Base-by-base conservation (phyloP, 2,329 filamentous ascomycete species). In the Tolypocladium sp. region DNA sequence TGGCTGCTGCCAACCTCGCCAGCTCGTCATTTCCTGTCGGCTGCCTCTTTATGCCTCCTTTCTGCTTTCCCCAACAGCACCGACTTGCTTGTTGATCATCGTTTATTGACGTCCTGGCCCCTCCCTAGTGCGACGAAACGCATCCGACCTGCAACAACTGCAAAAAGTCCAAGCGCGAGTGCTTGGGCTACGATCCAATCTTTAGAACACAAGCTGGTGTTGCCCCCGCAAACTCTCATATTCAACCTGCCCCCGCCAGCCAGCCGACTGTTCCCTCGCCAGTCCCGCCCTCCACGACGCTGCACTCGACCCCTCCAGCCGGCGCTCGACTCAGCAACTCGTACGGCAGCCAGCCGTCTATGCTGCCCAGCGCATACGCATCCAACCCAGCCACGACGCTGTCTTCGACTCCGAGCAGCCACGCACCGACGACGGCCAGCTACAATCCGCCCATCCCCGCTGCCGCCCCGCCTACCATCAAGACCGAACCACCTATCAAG, bases 61-160 rank as follows among this genome's bases (percentile, higher is more conserved):
- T 35, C 20, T 17, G 49, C 49, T 52, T 22, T 9, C 22, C 27
- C 17, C 17, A 10, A n/a, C 10, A 10, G 30, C 49, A 35, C 30
- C 30, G 49, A 22, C 27, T 58, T 49, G 58, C 64, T 60, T 59
- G 57, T 60, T 57, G 60, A 57, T 60, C 58, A 62, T 57, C 54
- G 35, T 59, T 57, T 62, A 56, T 66, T 71, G 68, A 68, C 66
- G 62, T 65, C 55, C 57, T 64, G 61, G 65, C 59, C 58, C 65
- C 61, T 63, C 61, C 66, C 65, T 73, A 97, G 94, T 99, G 94
- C 77, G 94, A 97, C 83, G 94, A 99, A 80, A 87, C 86, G 62
- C 92, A 96, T 74, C 94, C 94, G 27, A 87, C 88, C 61, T 99
- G 94, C 80, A 87, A 91, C 76, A 91, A 94, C 71, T 94, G 90